Percentiles rank a stretch among this genome's conserved stretches.
phyloP scores from a whole-genome alignment of 2,329 filamentous ascomycete species.

The Clarireedia homoeocarpa region DNA sequence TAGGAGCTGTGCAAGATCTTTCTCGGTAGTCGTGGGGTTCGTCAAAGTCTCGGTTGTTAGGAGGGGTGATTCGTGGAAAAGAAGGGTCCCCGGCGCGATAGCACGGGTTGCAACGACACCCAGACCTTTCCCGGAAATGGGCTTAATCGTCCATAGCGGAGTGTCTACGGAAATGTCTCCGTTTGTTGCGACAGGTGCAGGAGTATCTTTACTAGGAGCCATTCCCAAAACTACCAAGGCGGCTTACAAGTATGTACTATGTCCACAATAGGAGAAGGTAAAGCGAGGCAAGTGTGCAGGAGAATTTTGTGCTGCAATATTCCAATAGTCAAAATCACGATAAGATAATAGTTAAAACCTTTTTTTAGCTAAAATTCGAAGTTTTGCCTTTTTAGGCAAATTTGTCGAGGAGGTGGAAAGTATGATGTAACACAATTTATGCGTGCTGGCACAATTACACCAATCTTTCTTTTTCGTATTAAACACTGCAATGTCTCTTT shows the following conservation, averaged over 20 bases:
- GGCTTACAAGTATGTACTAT: not conserved
- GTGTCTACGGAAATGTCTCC: not conserved
- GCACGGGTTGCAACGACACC: constrained; percentile 21
- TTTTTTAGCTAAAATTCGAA: not conserved
- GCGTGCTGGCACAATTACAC: no score
- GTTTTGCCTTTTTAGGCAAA: constrained; percentile 20
- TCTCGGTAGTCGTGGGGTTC: constrained; percentile 16
- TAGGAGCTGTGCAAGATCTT: constrained; percentile 18
- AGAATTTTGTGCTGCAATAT: not conserved
- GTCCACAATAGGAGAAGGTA: no score
- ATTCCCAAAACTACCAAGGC: not conserved
- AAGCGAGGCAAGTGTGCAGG: not conserved
- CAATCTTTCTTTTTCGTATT: no score
- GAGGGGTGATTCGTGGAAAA: constrained; percentile 25
- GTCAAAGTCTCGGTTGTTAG: constrained; percentile 23
- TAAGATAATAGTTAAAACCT: constrained; percentile 6
- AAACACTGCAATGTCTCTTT: no score
- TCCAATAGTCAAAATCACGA: not conserved
- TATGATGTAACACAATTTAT: not conserved
- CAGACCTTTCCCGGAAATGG: constrained; percentile 24
- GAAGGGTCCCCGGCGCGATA: constrained; percentile 23
- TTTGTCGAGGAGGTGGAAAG: constrained; percentile 19
- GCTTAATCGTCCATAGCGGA: constrained; percentile 16
- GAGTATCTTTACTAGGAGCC: constrained; percentile 16
- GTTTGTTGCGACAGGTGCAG: not conserved